Base-by-base conservation (phyloP, 2,329 filamentous ascomycete species). In the Calonectria multiphialidica region DNA sequence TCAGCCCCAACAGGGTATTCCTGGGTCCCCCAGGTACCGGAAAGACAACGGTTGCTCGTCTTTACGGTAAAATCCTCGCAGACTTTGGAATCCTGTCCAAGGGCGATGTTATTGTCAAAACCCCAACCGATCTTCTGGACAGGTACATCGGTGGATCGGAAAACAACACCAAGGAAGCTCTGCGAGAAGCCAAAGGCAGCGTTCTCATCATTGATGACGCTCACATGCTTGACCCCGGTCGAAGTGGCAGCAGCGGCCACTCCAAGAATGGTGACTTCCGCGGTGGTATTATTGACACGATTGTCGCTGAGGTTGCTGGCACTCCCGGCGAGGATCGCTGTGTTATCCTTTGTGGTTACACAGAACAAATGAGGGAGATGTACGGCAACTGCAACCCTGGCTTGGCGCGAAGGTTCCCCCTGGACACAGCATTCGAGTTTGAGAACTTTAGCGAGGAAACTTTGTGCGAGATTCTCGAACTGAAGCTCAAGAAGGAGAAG, bases 131-230 rank as follows among this genome's bases (percentile, higher is more conserved):
- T 78, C 95, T 96, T 76, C 84, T 95, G 2, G 93, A 92, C 0
- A 84, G 81, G 30, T 86, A 82, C 1, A 76, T 95, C 0, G 94
- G 94, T 1, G 86, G 87, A 9, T 95, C 93, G 0, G 94, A 96
- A 80, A 86, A 88, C 12, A 90, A 91, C 42, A 95, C 93, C 0
- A 95, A 93, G 77, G 90, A 86, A 0, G 94, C 95, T 16, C 85
- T 95, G 0, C 89, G 89, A 1, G 85, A 90, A 0, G 90, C 92
- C 0, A 76, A 88, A 2, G 94, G 94, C 0, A 95, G 95, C 77
- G 92, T 95, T 1, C 86, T 96, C 0, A 90, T 95, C 42, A 94
- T 96, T 15, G 94, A 96, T 72, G 93, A 96, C 79, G 93, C 93
- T 0, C 95, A 95, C 75, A 91, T 91, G 76, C 86, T 95, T 0